phyloP scores from a whole-genome alignment of 768 basidiomycete species.

The Termitomyces sp. region DNA sequence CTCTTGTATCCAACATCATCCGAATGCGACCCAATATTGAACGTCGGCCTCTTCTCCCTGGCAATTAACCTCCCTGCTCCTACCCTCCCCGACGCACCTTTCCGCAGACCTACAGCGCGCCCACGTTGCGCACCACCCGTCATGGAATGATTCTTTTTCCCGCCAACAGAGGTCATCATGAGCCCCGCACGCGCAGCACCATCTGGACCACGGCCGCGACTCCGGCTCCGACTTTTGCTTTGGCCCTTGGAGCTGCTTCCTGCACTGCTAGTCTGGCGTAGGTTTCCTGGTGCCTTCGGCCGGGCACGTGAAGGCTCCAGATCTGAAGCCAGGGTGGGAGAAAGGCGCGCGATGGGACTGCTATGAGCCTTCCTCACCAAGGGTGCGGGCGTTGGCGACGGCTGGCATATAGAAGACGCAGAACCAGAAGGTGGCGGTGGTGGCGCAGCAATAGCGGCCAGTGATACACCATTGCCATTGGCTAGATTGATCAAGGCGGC shows the following conservation, averaged over 20 bases:
- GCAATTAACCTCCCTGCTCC: background rate
- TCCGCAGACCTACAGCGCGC: background rate
- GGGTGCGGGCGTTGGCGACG: background rate
- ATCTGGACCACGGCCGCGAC: conserved; percentile 3
- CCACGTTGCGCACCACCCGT: conserved; percentile 1
- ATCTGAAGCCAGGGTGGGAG: background rate
- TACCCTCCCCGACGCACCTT: background rate
- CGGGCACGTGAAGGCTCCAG: conserved; percentile 1
- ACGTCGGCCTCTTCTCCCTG: conserved; percentile 26
- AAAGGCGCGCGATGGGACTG: background rate
- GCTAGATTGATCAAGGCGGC: background rate
- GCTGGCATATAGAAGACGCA: background rate
- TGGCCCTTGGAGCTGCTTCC: background rate
- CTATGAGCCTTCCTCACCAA: background rate
- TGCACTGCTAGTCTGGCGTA: conserved; percentile 10
- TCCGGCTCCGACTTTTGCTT: conserved; percentile 12
- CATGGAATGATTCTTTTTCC: background rate
- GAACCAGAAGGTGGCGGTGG: background rate
- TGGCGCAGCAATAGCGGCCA: background rate
- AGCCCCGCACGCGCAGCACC: conserved; percentile 8
- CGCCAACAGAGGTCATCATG: conserved; percentile 8
- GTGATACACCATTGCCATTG: background rate
- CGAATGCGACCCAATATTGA: conserved; percentile 57
- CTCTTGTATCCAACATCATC: conserved; percentile 40
- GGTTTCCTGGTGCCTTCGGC: conserved; percentile 1